Base-by-base conservation (phyloP, 371 early-diverging fungal genomes). In the Capillidium rhysosporum region DNA sequence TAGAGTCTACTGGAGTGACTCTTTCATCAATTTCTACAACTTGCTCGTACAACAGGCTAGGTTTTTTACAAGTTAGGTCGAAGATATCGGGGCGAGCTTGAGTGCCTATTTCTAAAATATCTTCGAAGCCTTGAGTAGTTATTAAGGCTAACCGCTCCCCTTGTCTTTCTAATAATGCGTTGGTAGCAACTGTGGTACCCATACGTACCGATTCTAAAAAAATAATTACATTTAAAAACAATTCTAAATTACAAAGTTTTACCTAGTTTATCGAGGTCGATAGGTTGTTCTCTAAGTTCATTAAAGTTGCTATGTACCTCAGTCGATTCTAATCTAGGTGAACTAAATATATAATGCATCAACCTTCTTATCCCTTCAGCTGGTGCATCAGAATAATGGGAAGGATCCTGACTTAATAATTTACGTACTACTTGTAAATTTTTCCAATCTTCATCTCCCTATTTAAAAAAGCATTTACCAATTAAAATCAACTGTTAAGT, bases 161-260 rank as follows among this genome's bases (percentile, higher is more conserved):
- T 56, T 89, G 86, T 47, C 87, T 69, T 63, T 90, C 90, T 53
- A 90, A 63, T 5, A 90, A 65, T 7, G 94, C 93, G 57, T 97
- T 97, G 10, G 97, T 97, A 0, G 97, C 97, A 0, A 97, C 95
- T 0, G 95, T 97, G 0, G 93, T 94, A 29, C 92, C 92, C 91
- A 93, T 92, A 28, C 93, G 81, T 26, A 96, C 82, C 43, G 82
- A 76, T 49, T 82, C 84, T 78, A 66, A 3, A 39, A 21, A 39
- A 24, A 25, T 20, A 34, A 20, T 7, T 29, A 28, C 43, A 4
- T 23, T 12, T 23, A 47, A 29, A 30, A 30, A n/a, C 16, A 23
- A 8, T 14, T 44, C 5, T 49, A 29, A 41, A 24, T 4, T 26
- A 24, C 5, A 20, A 20, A 21, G 16, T 24, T 49, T 57, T 70